Conservation (phyloP, 495 filamentous ascomycete species). For the Penicillium subrubescens region DNA sequence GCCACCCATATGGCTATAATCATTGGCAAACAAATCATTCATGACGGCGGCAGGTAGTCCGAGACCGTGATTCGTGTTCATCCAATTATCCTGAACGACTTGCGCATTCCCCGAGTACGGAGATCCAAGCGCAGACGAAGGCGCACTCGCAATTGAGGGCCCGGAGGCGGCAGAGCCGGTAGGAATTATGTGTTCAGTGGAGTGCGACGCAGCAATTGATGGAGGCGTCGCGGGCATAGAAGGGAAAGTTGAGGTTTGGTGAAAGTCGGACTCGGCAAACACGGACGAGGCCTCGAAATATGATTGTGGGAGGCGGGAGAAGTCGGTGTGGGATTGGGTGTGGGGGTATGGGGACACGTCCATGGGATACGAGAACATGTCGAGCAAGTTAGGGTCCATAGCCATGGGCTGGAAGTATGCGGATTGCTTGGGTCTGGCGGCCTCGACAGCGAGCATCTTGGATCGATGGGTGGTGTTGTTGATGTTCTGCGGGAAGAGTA, state of each 20-base stretch:
- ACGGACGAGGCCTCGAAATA: slow-evolving; percentile 32
- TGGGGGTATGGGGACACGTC: slow-evolving; percentile 26
- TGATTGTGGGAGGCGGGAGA: slow-evolving; percentile 27
- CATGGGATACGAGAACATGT: slow-evolving; percentile 37
- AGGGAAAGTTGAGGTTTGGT: slow-evolving; percentile 36
- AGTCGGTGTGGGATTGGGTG: slow-evolving; percentile 25
- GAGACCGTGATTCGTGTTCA: slow-evolving; percentile 60
- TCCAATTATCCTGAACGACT: slow-evolving; percentile 61
- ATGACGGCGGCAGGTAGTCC: slow-evolving; percentile 71
- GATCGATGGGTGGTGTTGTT: slow-evolving; percentile 2
- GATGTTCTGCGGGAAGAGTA: slow-evolving; percentile 22
- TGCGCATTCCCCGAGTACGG: slow-evolving; percentile 70
- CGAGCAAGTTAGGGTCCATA: slow-evolving; percentile 39
- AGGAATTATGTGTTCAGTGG: slow-evolving; percentile 50
- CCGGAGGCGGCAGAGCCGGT: slow-evolving; percentile 74
- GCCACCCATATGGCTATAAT: slow-evolving; percentile 34
- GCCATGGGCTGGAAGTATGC: slow-evolving; percentile 40
- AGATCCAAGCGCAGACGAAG: slow-evolving; percentile 81
- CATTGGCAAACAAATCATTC: slow-evolving; percentile 57
- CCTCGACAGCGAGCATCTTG: slow-evolving; percentile 46
- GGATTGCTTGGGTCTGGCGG: slow-evolving; percentile 37
- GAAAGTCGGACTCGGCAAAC: slow-evolving; percentile 33
- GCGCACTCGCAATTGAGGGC: slow-evolving; percentile 66
- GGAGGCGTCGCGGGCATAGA: slow-evolving; percentile 44
- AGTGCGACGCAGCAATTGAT: slow-evolving; percentile 31